Evolutionary conservation across 257 asterid genomes (phyloP).

Genomic region (Ligustrum vulgare): DNA sequence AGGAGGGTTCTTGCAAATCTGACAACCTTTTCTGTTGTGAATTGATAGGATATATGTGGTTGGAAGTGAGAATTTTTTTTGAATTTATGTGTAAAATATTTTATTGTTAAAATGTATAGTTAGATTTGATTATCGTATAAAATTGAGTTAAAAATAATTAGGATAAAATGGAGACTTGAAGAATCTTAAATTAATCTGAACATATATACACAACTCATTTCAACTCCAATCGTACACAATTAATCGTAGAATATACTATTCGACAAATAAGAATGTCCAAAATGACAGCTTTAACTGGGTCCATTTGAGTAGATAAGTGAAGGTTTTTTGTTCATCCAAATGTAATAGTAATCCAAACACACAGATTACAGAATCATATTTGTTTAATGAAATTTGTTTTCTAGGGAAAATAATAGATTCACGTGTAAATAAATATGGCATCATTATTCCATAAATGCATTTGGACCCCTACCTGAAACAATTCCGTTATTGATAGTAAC

Average conservation of each 20-base stretch:
- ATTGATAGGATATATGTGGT: too few relatives aligned
- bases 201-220: too few relatives aligned
- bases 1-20: too few relatives aligned
- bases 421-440: constrained; percentile 30
- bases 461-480: constrained; percentile 35
- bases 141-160: too few relatives aligned
- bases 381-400: constrained; percentile 37
- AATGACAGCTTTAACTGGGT: constrained; percentile 41
- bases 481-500: constrained; percentile 31
- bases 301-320: constrained; percentile 20
- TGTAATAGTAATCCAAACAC: constrained; percentile 24
- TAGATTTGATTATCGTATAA: too few relatives aligned
- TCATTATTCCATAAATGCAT: constrained; percentile 24
- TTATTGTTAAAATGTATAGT: too few relatives aligned
- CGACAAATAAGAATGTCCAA: constrained; percentile 54
- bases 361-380: constrained; percentile 27
- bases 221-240: neutral
- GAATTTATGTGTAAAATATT: too few relatives aligned
- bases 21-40: too few relatives aligned
- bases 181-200: too few relatives aligned
- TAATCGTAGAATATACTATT: too few relatives aligned
- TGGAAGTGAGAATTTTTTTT: too few relatives aligned
- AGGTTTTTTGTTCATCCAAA: constrained; percentile 20
- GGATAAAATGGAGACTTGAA: too few relatives aligned
- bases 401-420: constrained; percentile 29